phyloP scores from a whole-genome alignment of 2,329 filamentous ascomycete species.

The Dactylellina parvicollis region DNA sequence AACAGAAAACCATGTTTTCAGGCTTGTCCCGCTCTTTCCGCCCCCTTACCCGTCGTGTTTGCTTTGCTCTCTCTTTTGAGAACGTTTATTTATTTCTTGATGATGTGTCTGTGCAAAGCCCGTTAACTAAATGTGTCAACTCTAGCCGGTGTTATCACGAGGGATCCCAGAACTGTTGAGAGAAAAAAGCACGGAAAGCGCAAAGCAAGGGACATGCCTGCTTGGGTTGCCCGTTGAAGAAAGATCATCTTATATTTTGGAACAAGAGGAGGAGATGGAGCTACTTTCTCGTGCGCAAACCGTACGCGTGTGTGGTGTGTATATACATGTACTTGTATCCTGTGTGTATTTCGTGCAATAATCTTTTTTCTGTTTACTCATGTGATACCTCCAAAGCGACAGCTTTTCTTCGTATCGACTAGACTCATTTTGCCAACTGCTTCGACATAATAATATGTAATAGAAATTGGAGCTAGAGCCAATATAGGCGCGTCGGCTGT shows the following conservation, averaged over 20 bases:
- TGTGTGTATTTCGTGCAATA: slow-evolving; percentile 6
- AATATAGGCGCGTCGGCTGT: slow-evolving; percentile 10
- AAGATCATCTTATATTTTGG: slow-evolving; percentile 32
- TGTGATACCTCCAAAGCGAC: slow-evolving; percentile 36
- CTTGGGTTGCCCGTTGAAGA: slow-evolving; percentile 82
- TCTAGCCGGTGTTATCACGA: slow-evolving; percentile 88
- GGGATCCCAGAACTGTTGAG: slow-evolving; percentile 90
- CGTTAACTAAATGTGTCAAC: slow-evolving; percentile 59
- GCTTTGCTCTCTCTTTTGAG: too few species aligned
- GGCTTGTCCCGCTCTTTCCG: slow-evolving; percentile 17
- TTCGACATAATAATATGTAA: background rate
- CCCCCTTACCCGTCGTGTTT: slow-evolving; percentile 34
- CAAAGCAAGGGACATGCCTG: slow-evolving; percentile 97
- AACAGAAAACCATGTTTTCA: slow-evolving; percentile 1
- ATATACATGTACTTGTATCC: slow-evolving; percentile 43
- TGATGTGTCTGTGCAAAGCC: slow-evolving; percentile 33
- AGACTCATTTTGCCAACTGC: slow-evolving; percentile 11
- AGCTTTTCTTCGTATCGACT: slow-evolving; percentile 20
- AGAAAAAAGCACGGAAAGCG: slow-evolving; percentile 96
- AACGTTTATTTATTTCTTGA: background rate
- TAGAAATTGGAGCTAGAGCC: background rate
- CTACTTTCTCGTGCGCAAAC: slow-evolving; percentile 6
- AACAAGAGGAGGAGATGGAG: background rate
- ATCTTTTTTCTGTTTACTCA: slow-evolving; percentile 15
- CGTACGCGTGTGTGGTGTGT: slow-evolving; percentile 21